Percentiles rank a stretch among this genome's conserved stretches.
phyloP scores from a whole-genome alignment of 2,329 filamentous ascomycete species.

The Ascosphaera apis region DNA sequence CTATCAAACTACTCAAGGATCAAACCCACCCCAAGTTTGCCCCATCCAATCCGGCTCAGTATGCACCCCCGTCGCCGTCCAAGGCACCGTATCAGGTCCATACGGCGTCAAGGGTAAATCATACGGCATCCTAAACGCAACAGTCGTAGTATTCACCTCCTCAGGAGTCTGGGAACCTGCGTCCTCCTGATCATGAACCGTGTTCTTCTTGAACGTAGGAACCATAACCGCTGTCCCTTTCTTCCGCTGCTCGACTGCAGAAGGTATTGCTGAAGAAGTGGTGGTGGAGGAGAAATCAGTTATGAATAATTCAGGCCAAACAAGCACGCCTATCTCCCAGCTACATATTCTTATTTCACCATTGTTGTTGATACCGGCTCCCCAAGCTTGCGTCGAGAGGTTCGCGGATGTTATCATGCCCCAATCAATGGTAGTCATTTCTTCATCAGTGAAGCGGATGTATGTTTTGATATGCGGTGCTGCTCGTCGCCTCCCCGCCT shows the following conservation, averaged over 20 bases:
- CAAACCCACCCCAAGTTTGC: conserved; percentile 20
- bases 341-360: conserved; percentile 48
- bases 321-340: conserved; percentile 62
- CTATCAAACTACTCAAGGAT: too few species aligned
- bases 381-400: conserved; percentile 75
- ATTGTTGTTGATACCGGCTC: conserved; percentile 42
- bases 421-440: conserved; percentile 44
- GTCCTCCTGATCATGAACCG: conserved; percentile 2
- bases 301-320: conserved; percentile 44
- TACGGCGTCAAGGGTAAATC: conserved; percentile 52
- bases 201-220: conserved; percentile 41
- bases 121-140: conserved; percentile 67
- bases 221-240: conserved; percentile 32
- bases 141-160: conserved; percentile 12
- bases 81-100: conserved; percentile 39
- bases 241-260: conserved; percentile 4
- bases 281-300: conserved; percentile 16
- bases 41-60: conserved; percentile 38
- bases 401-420: conserved; percentile 80
- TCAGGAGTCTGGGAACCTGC: background rate
- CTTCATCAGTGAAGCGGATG: conserved; percentile 33
- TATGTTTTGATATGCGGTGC: conserved; percentile 86
- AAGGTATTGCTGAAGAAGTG: conserved; percentile 11
- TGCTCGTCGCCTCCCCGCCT: conserved; percentile 42
- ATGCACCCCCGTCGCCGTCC: conserved; percentile 45